Conservation (phyloP, 1,284 basidiomycete genomes). For the Leccinum griseonigrum region DNA sequence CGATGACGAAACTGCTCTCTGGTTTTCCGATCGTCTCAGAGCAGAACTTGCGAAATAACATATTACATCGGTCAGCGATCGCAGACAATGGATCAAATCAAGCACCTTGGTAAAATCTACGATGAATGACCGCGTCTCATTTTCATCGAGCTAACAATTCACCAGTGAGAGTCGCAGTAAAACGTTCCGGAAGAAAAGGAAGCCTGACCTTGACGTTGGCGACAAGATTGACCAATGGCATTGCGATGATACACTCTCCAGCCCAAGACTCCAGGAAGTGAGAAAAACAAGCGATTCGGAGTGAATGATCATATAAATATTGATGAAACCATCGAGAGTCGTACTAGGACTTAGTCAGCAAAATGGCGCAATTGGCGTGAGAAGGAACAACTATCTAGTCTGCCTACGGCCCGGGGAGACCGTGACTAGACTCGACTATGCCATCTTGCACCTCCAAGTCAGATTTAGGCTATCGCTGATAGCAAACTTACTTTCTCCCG, state of each 20-base stretch:
- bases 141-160: conserved; percentile 5
- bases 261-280: not conserved
- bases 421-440: no score
- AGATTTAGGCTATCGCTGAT: not conserved
- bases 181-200: not conserved
- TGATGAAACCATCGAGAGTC: no score
- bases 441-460: no score
- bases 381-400: no score
- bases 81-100: not conserved
- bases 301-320: no score
- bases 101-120: conserved; percentile 7
- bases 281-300: not conserved
- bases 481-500: not conserved
- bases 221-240: conserved; percentile 42
- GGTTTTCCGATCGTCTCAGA: conserved; percentile 46
- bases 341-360: no score
- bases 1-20: conserved; percentile 48
- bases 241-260: not conserved
- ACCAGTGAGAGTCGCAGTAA: not conserved
- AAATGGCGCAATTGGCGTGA: no score
- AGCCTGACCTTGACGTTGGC: conserved; percentile 55
- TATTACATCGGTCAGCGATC: not conserved
- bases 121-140: conserved; percentile 6
- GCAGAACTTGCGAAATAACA: conserved; percentile 35
- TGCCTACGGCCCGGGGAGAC: no score